Conservation (phyloP, 495 filamentous ascomycete species). For the Pyronema domesticum region DNA sequence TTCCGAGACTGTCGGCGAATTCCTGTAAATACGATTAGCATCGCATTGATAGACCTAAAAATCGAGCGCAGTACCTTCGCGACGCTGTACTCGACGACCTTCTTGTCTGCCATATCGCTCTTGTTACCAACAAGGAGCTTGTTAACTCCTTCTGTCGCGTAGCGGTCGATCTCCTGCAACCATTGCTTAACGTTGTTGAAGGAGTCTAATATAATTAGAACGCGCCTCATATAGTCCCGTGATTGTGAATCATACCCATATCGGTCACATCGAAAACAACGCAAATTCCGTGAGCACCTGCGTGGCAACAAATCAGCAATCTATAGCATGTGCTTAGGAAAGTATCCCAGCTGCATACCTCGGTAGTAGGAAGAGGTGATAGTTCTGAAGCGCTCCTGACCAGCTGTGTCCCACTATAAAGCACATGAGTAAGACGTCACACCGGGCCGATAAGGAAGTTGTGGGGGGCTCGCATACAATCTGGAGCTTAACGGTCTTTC, state of each 20-base stretch:
- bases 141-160: conserved; percentile 97
- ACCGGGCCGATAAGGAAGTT: background rate
- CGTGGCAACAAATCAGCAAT: background rate
- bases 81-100: conserved; percentile 97
- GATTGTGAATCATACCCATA: conserved; percentile 36
- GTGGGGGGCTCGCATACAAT: conserved; percentile 49
- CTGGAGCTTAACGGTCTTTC: conserved; percentile 98
- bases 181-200: conserved; percentile 99
- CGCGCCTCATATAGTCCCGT: background rate
- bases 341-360: conserved; percentile 27
- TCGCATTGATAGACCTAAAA: background rate
- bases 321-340: background rate
- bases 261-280: conserved; percentile 99
- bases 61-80: conserved; percentile 53
- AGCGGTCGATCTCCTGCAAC: conserved; percentile 98
- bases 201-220: conserved; percentile 38
- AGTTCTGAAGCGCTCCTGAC: conserved; percentile 97
- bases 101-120: conserved; percentile 99
- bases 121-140: conserved; percentile 98
- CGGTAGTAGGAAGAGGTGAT: conserved; percentile 99
- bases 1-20: conserved; percentile 95
- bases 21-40: conserved; percentile 41
- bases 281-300: conserved; percentile 84
- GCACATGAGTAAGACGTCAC: background rate
- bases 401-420: conserved; percentile 88